These are phyloP conservation scores for Calophaca sinica DNA, from an alignment of 306 rosid genomes.

Conservation along the genomic window DNA sequence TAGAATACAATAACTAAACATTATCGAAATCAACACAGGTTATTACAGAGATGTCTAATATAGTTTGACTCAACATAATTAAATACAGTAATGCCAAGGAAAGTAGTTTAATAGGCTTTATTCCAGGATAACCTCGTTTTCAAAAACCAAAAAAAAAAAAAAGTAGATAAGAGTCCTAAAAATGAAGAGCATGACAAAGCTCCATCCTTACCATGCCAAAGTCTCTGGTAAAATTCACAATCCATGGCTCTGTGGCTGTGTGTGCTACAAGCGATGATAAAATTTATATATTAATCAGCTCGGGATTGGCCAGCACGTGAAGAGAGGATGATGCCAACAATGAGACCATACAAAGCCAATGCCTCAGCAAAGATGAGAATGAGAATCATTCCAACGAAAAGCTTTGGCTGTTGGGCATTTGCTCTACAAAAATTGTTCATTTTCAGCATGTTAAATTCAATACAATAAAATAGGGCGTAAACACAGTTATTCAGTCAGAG, in stretches of 20 bases:
- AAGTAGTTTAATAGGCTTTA: slow-evolving; percentile 54
- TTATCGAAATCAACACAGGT: slow-evolving; percentile 26
- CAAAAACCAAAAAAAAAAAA: no score
- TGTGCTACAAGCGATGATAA: slow-evolving; percentile 15
- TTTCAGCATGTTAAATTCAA: slow-evolving; percentile 31
- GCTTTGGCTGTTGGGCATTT: slow-evolving; percentile 78
- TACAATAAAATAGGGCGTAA: not conserved
- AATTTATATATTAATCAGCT: slow-evolving; percentile 55
- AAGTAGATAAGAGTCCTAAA: slow-evolving; percentile 25
- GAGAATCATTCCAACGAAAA: slow-evolving; percentile 75
- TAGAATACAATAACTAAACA: slow-evolving; percentile 18
- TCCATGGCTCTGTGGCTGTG: slow-evolving; percentile 27
- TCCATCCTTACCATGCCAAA: slow-evolving; percentile 21
- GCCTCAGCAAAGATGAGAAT: slow-evolving; percentile 84
- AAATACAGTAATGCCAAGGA: slow-evolving; percentile 32
- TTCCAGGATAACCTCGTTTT: slow-evolving; percentile 40
- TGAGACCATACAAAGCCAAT: slow-evolving; percentile 78
- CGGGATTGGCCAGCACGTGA: slow-evolving; percentile 84
- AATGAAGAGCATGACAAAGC: slow-evolving; percentile 41
- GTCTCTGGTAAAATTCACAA: slow-evolving; percentile 29
- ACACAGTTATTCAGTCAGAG: not conserved
- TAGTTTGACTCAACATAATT: slow-evolving; percentile 38
- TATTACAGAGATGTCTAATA: slow-evolving; percentile 39
- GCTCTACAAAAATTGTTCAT: slow-evolving; percentile 52
- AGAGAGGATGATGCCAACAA: slow-evolving; percentile 83